A percentile compares a stretch with the other conserved stretches of the same genome.
Evolutionary conservation across 345 rosid genomes (phyloP).

Genomic region (Eucalyptus sp.): DNA sequence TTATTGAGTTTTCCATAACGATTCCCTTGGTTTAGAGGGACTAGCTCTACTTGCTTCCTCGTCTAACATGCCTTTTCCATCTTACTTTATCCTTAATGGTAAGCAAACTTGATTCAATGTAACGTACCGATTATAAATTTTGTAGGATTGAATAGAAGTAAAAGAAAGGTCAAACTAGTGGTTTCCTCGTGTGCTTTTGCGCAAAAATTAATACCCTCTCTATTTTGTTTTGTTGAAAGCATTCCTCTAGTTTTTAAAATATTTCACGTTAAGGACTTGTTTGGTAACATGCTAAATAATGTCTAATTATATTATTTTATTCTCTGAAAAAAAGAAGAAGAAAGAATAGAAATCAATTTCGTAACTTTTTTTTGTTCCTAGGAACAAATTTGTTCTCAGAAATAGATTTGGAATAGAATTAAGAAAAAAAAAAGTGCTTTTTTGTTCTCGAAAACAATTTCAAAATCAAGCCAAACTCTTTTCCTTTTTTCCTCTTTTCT

Average conservation of each 20-base stretch:
- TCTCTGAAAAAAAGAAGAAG: too few relatives aligned
- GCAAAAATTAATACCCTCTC: background rate
- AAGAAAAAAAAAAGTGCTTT: too few relatives aligned
- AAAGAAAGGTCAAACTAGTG: background rate
- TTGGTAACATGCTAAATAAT: too few relatives aligned
- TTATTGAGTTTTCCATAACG: background rate
- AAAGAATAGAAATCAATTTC: too few relatives aligned
- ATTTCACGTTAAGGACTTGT: background rate
- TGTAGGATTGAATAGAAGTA: background rate
- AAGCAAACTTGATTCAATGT: background rate
- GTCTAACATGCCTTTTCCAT: background rate
- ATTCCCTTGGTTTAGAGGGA: background rate
- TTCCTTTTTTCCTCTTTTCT: too few relatives aligned
- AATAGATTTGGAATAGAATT: too few relatives aligned
- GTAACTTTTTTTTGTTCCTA: accelerated
- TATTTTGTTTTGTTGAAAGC: background rate
- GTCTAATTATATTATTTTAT: too few relatives aligned
- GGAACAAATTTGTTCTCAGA: too few relatives aligned
- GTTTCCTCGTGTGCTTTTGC: background rate
- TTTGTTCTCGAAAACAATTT: too few relatives aligned
- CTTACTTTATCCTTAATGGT: background rate
- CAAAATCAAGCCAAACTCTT: too few relatives aligned
- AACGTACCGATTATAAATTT: background rate
- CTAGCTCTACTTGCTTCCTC: background rate
- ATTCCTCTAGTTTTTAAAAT: background rate